phyloP scores from a whole-genome alignment of 352 stramenopile species.

The Saprolegnia parasitica region DNA sequence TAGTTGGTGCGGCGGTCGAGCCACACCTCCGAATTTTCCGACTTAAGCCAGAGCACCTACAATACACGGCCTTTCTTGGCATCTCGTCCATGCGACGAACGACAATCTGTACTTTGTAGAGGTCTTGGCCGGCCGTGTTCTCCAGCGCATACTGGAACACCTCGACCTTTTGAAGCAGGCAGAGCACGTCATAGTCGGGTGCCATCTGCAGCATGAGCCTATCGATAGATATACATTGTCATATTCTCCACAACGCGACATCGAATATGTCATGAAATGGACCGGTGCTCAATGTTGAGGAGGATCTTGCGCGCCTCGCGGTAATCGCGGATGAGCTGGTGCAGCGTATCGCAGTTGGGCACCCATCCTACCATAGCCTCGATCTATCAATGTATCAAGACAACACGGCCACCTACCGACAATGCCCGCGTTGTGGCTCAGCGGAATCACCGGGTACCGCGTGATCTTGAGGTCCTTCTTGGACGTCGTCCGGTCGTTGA shows the following conservation, averaged over 20 bases:
- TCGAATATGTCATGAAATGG: conserved; percentile 79
- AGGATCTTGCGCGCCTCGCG: conserved; percentile 86
- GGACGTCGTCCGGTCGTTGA: conserved; percentile 93
- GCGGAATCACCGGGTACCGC: conserved; percentile 95
- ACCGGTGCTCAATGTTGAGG: conserved; percentile 93
- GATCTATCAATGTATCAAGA: not conserved
- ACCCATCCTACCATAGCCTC: conserved; percentile 83
- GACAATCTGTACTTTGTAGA: conserved; percentile 97
- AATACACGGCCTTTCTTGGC: too few relatives aligned
- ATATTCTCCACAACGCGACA: conserved; percentile 35
- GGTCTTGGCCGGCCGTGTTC: conserved; percentile 93
- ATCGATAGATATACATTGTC: conserved; percentile 7
- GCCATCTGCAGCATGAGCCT: conserved; percentile 75
- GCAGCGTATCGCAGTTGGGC: conserved; percentile 96
- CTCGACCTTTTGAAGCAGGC: conserved; percentile 98
- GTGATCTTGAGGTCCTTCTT: conserved; percentile 98
- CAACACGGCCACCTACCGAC: conserved; percentile 42
- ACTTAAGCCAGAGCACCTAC: conserved; percentile 94
- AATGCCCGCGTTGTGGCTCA: conserved; percentile 98
- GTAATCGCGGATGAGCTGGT: conserved; percentile 95
- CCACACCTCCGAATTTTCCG: conserved; percentile 97
- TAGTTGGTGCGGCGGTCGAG: conserved; percentile 97
- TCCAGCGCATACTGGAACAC: conserved; percentile 93
- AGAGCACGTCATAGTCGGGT: conserved; percentile 95
- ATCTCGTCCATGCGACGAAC: too few relatives aligned